phyloP scores from a whole-genome alignment of 257 asterid genomes.

The Scutellaria galericulata region DNA sequence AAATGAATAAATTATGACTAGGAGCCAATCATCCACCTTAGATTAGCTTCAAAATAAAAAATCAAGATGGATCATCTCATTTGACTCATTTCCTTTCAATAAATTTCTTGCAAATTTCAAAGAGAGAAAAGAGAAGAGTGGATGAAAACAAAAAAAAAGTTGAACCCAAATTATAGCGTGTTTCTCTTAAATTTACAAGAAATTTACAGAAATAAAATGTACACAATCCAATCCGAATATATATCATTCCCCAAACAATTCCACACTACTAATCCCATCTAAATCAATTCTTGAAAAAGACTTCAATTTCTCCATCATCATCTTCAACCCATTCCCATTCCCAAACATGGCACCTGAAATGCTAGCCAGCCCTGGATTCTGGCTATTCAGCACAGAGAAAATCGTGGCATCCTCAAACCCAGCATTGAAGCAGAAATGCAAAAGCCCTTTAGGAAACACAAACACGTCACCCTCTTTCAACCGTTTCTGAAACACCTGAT shows the following conservation, averaged over 20 bases:
- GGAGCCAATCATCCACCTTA: too few relatives aligned
- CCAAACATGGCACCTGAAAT: conserved; percentile 52
- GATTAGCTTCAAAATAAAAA: too few relatives aligned
- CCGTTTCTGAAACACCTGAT: conserved; percentile 51
- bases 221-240: background rate
- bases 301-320: conserved; percentile 44
- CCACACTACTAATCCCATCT: conserved; percentile 47
- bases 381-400: conserved; percentile 68
- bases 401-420: conserved; percentile 63
- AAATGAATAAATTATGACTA: too few relatives aligned
- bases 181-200: too few relatives aligned
- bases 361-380: conserved; percentile 70
- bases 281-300: conserved; percentile 39
- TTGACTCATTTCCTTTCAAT: too few relatives aligned
- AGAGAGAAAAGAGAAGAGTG: too few relatives aligned
- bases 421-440: conserved; percentile 63
- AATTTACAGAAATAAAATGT: too few relatives aligned
- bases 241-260: conserved; percentile 40
- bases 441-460: conserved; percentile 69
- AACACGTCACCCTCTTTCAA: conserved; percentile 66
- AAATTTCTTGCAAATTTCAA: too few relatives aligned
- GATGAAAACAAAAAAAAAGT: too few relatives aligned
- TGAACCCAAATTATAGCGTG: too few relatives aligned
- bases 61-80: too few relatives aligned
- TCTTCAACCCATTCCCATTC: conserved; percentile 22